Conservation (phyloP, 208 protist genomes). For the Trypanosoma congolense region DNA sequence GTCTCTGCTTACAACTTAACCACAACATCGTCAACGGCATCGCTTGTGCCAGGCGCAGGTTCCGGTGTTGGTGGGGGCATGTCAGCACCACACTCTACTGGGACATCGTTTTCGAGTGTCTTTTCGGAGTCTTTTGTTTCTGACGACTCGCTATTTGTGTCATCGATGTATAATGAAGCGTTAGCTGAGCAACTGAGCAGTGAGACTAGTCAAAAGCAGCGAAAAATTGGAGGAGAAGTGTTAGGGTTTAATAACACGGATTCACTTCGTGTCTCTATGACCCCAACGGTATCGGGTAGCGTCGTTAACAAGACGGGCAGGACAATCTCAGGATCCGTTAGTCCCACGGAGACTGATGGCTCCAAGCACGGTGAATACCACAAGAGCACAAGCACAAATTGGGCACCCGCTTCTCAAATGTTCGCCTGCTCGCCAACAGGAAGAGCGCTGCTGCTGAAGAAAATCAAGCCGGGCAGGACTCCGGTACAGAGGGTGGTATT, state of each 20-base stretch:
- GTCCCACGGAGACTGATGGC: not conserved
- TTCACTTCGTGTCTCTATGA: not conserved
- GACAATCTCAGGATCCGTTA: not conserved
- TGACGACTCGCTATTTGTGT: conserved; percentile 76
- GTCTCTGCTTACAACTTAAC: conserved; percentile 73
- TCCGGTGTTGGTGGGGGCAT: conserved; percentile 1
- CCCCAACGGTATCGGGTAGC: not conserved
- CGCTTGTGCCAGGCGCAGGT: not conserved
- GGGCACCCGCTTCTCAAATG: not conserved
- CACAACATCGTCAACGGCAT: conserved; percentile 1
- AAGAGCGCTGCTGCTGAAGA: conserved; percentile 12
- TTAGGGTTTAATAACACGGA: conserved; percentile 20
- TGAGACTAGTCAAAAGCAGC: conserved; percentile 16
- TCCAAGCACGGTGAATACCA: not conserved
- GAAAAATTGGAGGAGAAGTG: conserved; percentile 27
- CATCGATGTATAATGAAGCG: conserved; percentile 82
- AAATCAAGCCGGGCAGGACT: conserved; percentile 10
- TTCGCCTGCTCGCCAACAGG: conserved; percentile 10
- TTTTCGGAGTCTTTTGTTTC: conserved; percentile 78
- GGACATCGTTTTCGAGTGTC: conserved; percentile 36
- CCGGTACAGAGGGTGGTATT: conserved; percentile 34
- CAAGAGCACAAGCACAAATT: not conserved
- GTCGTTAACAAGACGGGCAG: not conserved
- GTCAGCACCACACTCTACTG: conserved; percentile 12
- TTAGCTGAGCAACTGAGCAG: conserved; percentile 66